Base-by-base conservation (phyloP, 2,329 filamentous ascomycete genomes). In the Teratosphaeria gauchensis region DNA sequence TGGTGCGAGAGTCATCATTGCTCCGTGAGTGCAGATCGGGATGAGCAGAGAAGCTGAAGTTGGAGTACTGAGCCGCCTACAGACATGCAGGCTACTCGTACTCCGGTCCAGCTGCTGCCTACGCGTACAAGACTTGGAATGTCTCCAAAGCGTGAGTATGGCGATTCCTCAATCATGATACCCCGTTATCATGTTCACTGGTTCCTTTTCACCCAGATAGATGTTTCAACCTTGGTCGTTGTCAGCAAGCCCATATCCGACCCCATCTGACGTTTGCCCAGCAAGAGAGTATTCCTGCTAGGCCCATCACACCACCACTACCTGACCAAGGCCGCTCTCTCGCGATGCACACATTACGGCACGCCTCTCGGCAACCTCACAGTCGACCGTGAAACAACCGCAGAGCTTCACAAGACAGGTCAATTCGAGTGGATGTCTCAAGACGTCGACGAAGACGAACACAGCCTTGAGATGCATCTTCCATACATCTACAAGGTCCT, bases 391-490 rank as follows among this genome's bases (percentile, higher is more conserved):
- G 74, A 76, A 4, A 80, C 82, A 0, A 78, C 83, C 0, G 66
- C 77, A 42, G 71, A 78, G 61, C 74, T 90, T 19, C 69, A 78
- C 56, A 68, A 73, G 51, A 82, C 80, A 3, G 77, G 76, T n/a
- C 76, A 78, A 58, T 88, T 88, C 70, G 75, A 80, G 19, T 77
- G 80, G 56, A 94, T 96, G 78, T 83, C 82, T 1, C 74, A 73
- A 19, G 68, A 77, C 3, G 78, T 84, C 5, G 94, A 99, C 68
- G 83, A 90, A 62, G 81, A 83, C 4, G 94, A 99, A 74, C 94
- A 99, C 74, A 96, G 90, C 56, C 82, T 97, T 1, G 94, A 99
- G 77, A 95, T 99, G 88, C 94, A 99, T 66, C 80, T 97, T 8
- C 92, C 94, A 0, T 96, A 95, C 69, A 87, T 97, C 63, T 92